Evolutionary conservation across 2,329 filamentous ascomycete species (phyloP), one percentile per base, ranked within the genome.

Genomic region (Cercospora citrullina): DNA sequence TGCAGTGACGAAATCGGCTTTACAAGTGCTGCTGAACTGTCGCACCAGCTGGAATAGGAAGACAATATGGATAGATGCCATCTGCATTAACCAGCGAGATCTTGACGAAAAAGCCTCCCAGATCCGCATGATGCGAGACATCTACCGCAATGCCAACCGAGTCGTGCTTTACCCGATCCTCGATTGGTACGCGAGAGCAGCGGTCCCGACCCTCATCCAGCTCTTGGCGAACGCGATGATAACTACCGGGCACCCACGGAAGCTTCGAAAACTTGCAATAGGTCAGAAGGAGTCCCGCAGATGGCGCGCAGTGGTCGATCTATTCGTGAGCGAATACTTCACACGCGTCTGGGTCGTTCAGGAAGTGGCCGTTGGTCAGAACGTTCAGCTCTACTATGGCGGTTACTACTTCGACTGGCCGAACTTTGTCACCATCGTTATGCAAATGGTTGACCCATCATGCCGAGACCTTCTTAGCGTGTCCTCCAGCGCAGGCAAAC

Each of bases 61-160:
- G 21, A 53, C 48, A 8, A 53, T 53, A 23, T 48, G 42, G 42
- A 48, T 48, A 48, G 42, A 48, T 65, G 72, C 73, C 63, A 71
- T 77, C 57, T 77, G 75, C 36, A 76, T 77, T 48, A 74, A 73
- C 53, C 75, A 77, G 64, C 69, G 73, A 9, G 65, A 73, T 5
- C 30, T 71, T 10, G 65, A 68, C 10, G 76, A 78, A 66, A 71
- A 73, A 16, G 75, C 73, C 55, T 68, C 72, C 23, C 75, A 77
- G 53, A 76, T 77, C 9, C 64, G 70, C 39, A 69, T 76, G 69
- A 77, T 77, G 76, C 71, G 76, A n/a, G 67, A 76, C 14, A 77
- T 77, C 65, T 78, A 59, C 55, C 28, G 55, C 55, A 59, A 59
- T 36, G 55, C 55, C 18, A 53, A 21, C 48, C 18, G 48, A 53